Evolutionary conservation across 352 stramenopile genomes (phyloP).

Genomic region (Phytophthora parvispora): DNA sequence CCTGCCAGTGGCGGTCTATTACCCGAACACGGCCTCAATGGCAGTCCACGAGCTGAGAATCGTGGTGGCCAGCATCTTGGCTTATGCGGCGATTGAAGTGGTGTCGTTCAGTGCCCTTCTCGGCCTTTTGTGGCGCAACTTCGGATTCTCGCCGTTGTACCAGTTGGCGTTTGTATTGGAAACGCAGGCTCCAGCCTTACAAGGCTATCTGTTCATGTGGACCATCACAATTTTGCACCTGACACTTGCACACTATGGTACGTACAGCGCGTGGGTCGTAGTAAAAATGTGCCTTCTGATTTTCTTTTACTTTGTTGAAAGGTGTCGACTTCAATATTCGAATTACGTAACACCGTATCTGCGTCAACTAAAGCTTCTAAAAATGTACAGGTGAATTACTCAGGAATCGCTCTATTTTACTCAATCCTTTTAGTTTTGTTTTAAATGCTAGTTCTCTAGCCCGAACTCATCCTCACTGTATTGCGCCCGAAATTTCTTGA

Average conservation of each 20-base stretch:
- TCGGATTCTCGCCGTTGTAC: constrained; percentile 31
- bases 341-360: background rate
- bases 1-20: constrained; percentile 13
- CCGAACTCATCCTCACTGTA: too few species aligned
- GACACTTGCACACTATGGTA: constrained; percentile 34
- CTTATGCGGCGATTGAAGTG: constrained; percentile 21
- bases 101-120: constrained; percentile 18
- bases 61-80: constrained; percentile 1
- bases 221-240: constrained; percentile 27
- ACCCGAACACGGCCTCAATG: constrained; percentile 11
- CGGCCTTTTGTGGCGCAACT: constrained; percentile 15
- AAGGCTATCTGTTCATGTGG: constrained; percentile 24
- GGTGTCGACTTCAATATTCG: constrained; percentile 13
- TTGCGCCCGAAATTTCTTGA: too few species aligned
- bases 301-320: background rate
- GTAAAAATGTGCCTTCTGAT: too few species aligned
- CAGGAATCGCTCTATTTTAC: too few species aligned
- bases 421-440: too few species aligned
- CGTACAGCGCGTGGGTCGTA: background rate
- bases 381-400: too few species aligned
- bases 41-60: background rate
- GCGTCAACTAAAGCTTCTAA: background rate
- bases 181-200: constrained; percentile 24
- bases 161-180: constrained; percentile 50
- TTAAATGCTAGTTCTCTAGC: too few species aligned